Percentiles rank a stretch among this genome's conserved stretches.
Conservation (phyloP, 805 yeast genomes). For the Spathaspora girioi region DNA sequence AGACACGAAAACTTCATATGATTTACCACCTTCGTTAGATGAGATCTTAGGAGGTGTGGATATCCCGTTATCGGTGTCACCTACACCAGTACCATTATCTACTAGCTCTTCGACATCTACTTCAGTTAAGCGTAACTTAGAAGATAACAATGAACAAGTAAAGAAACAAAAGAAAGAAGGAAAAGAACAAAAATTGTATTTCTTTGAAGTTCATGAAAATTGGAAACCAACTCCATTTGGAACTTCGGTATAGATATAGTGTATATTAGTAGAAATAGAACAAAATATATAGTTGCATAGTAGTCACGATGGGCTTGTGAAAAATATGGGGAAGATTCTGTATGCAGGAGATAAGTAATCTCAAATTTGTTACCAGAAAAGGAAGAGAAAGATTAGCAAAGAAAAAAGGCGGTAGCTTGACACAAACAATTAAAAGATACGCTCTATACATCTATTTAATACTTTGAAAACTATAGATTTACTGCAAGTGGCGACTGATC, state of each 20-base stretch:
- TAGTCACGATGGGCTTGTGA: no score
- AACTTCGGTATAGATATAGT: slow-evolving; percentile 4
- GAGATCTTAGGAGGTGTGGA: slow-evolving; percentile 16
- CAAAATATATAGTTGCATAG: background rate
- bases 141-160: background rate
- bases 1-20: slow-evolving; percentile 7
- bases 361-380: background rate
- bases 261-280: background rate
- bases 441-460: background rate
- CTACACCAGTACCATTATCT: slow-evolving; percentile 2
- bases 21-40: slow-evolving; percentile 21
- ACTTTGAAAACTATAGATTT: no score
- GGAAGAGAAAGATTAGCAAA: background rate
- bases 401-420: background rate
- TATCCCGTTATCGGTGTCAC: background rate
- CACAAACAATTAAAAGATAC: background rate
- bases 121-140: background rate
- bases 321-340: background rate
- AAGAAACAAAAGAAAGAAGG: slow-evolving; percentile 14
- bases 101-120: slow-evolving; percentile 6
- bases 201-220: slow-evolving; percentile 28
- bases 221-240: slow-evolving; percentile 63
- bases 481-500: no score
- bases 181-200: slow-evolving; percentile 5
- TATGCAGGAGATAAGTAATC: slow-evolving; percentile 1